Base-by-base conservation (phyloP, 441 rosid species). In the Geranium incanum region DNA sequence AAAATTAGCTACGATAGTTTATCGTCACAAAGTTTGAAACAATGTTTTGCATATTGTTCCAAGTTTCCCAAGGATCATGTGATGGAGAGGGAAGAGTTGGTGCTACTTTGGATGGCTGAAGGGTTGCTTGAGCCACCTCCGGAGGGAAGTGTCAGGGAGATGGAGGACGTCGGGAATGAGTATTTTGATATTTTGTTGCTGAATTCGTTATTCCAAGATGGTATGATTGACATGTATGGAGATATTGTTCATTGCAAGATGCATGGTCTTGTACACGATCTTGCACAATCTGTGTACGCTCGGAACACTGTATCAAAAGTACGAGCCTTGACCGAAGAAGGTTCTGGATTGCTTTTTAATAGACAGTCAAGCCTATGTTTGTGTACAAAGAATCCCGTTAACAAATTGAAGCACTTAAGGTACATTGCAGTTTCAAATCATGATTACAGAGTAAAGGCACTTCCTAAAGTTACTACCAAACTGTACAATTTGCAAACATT, bases 101-200 rank as follows among this genome's bases (percentile, higher is more conserved):
- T 73, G 5, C 76, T 6, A 4, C 6, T 73, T 0, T 67, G 76
- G 76, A 73, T 73, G 67, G 71, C 71, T 3, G 76, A 68, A 21
- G 76, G 76, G 0, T 67, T 73, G 13, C 57, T 73, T 38, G 50
- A 19, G 2, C 43, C 55, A 4, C 12, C 70, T 36, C 16, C 19
- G 2, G 13, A 7, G 33, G 33, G 3, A 37, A 13, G 5, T 13
- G 5, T 12, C 0, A 1, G n/a, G 15, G 37, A n/a, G 0, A 52
- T 72, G 66, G 75, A 71, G 33, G 33, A 28, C 33, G 33, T 28
- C 33, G 33, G 33, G 33, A 28, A 28, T 28, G 33, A 28, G 33
- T 28, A 1, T 28, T 28, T 28, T 28, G 33, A 28, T 2, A 28
- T 28, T 28, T 28, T 28, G 33, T 28, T 28, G 33, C 33, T 28